Evolutionary conservation across 2,329 filamentous ascomycete species (phyloP), one percentile per base, ranked within the genome.

Genomic region (Thielaviopsis punctulata): DNA sequence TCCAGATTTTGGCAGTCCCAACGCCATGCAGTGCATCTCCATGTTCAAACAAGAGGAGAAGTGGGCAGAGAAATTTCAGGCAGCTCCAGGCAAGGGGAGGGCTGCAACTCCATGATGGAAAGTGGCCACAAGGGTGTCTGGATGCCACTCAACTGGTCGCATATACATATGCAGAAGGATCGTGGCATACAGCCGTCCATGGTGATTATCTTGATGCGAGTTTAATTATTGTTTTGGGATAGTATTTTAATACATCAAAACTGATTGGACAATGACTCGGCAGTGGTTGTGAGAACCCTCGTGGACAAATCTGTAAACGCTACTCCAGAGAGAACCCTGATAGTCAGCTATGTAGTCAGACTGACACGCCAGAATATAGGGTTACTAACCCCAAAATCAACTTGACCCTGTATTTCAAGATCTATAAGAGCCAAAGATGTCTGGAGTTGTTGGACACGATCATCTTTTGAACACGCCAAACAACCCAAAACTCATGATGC

Each of bases 11-110:
- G 75, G 75, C 1, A 61, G 63, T 2, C 74, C 73, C 1, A 73
- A 67, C 36, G 73, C 75, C 0, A 59, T 70, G 45, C 65, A 72
- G 52, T 73, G 72, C 23, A 61, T 77, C 15, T 59, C 62, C 2
- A 67, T 76, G 62, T 77, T 78, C 57, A 71, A 72, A 51, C 73
- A 75, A 57, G 68, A 73, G 52, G 69, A 70, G 1, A 62, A 63
- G 52, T 78, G 74, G 73, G 67, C 64, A 53, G 59, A 58, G 2
- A 74, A 65, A 47, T 77, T 77, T 56, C 70, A 73, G 48, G 58
- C 61, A 8, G 73, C 73, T 0, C 64, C 67, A 2, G 73, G 73
- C 4, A 67, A 64, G 53, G 73, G 72, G 2, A 73, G 71, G 56
- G 69, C 63, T 2, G 13, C 18, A 36, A 49, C 12, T 10, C 13